Base-by-base conservation (phyloP, 768 basidiomycete species). In the Rhodosporidiobolus sp. region DNA sequence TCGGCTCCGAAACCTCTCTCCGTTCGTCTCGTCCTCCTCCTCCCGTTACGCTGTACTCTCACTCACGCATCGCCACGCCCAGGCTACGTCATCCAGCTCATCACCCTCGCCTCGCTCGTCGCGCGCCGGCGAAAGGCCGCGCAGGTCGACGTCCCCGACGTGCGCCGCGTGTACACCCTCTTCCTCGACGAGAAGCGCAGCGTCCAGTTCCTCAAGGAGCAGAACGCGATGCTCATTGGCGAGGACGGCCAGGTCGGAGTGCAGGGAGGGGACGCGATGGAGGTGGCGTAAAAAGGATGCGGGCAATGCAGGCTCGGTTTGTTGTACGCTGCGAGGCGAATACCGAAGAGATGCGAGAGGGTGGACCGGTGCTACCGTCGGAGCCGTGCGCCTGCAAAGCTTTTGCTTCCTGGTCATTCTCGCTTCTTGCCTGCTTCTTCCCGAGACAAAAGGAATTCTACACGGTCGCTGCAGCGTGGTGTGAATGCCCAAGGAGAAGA, bases 141-240 rank as follows among this genome's bases (percentile, higher is more conserved):
- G 65, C 83, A 85, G 45, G 94, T 98, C 17, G 91, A 89, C 52
- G 89, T 91, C 0, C 88, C 90, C 61, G 95, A 98, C 80, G 84
- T 98, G 45, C 83, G 90, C 60, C 84, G 89, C 65, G 91, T 88
- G 3, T 98, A 97, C 80, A 86, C 72, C 19, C 71, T 79, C 79
- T 95, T 95, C 81, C 89, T 92, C 86, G 93, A 95, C 79, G 92
- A 94, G 82, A 92, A 92, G 81, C 84, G 92, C 73, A 92, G 91
- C 75, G 90, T 93, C 59, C 89, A 94, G 79, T 95, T 91, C 90
- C 79, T 95, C 74, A 90, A 90, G 82, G 91, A 93, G 75, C 70
- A 72, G 57, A 69, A 72, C 68, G 50, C 59, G 46, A n/a, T 69
- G 24, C 43, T 72, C 28, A 72, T 76, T 34, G 75, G 75, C 43